Conservation (phyloP, 202 grass and related monocot genomes). For the Eragrostis tef region DNA sequence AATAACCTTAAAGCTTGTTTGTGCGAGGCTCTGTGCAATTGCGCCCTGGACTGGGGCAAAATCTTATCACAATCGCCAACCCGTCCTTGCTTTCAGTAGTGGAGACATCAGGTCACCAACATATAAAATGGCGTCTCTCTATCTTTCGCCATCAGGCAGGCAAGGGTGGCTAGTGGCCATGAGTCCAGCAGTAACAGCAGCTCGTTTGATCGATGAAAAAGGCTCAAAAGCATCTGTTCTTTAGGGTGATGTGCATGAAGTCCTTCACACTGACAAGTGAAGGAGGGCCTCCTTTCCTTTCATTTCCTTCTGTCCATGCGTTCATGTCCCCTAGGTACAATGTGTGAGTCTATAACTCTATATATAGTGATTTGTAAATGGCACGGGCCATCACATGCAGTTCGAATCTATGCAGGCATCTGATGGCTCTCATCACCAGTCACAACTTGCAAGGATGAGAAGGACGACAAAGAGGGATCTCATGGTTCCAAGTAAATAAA, state of each 20-base stretch:
- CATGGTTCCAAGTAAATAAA: neutral
- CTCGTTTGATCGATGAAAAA: conserved; percentile 44
- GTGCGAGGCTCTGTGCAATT: neutral
- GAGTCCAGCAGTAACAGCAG: neutral
- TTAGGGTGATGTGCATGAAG: conserved; percentile 3
- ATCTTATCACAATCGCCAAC: conserved; percentile 23
- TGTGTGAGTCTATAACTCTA: neutral
- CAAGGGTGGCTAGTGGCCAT: conserved; percentile 40
- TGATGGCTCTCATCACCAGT: conserved; percentile 11
- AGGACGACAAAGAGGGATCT: neutral
- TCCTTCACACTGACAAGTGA: conserved; percentile 22
- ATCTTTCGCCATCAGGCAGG: conserved; percentile 45
- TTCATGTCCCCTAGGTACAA: conserved; percentile 40
- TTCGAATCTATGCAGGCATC: neutral
- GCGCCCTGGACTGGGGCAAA: neutral
- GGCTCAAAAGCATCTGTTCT: conserved; percentile 29
- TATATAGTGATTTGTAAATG: neutral
- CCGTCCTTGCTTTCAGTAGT: conserved; percentile 4
- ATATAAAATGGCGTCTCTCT: conserved; percentile 22
- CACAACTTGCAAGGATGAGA: no score
- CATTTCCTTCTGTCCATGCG: conserved; percentile 36
- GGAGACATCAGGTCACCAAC: conserved; percentile 22
- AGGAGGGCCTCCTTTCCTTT: conserved; percentile 21
- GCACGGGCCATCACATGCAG: neutral
- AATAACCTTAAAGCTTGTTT: no score